A percentile compares a stretch with the other conserved stretches of the same genome.
These are phyloP conservation scores for Ophiosphaerella korrae DNA, from an alignment of 2,329 filamentous ascomycete genomes.

Conservation along the genomic window DNA sequence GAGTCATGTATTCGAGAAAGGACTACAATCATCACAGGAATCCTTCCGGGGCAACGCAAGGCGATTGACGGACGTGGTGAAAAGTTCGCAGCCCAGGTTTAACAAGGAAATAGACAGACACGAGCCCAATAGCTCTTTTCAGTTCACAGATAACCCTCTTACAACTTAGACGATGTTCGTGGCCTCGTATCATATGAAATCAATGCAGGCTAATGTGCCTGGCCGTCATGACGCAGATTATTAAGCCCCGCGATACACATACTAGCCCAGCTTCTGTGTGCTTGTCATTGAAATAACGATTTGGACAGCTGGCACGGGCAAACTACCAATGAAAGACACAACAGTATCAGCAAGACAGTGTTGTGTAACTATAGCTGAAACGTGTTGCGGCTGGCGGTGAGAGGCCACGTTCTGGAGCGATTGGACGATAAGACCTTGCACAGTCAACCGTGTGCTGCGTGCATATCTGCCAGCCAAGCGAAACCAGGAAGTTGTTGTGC, in stretches of 20 bases:
- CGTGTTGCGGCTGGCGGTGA: constrained; percentile 32
- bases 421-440: constrained; percentile 37
- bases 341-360: constrained; percentile 10
- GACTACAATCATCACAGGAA: not conserved
- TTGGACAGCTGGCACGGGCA: constrained; percentile 5
- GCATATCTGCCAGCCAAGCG: constrained; percentile 19
- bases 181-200: no score
- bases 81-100: constrained; percentile 28
- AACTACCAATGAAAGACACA: constrained; percentile 6
- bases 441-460: constrained; percentile 15
- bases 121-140: constrained; percentile 24
- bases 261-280: not conserved
- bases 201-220: not conserved
- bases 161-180: no score
- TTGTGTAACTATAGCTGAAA: constrained; percentile 18
- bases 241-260: no score
- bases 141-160: constrained; percentile 37
- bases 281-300: not conserved
- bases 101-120: constrained; percentile 29
- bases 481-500: constrained; percentile 11
- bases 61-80: not conserved
- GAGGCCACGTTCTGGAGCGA: constrained; percentile 45
- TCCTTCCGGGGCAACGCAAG: constrained; percentile 1
- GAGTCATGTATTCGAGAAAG: constrained; percentile 25
- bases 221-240: not conserved